These are phyloP conservation scores for Astrothelium macrocarpum DNA, from an alignment of 495 filamentous ascomycete genomes.

Conservation along the genomic window DNA sequence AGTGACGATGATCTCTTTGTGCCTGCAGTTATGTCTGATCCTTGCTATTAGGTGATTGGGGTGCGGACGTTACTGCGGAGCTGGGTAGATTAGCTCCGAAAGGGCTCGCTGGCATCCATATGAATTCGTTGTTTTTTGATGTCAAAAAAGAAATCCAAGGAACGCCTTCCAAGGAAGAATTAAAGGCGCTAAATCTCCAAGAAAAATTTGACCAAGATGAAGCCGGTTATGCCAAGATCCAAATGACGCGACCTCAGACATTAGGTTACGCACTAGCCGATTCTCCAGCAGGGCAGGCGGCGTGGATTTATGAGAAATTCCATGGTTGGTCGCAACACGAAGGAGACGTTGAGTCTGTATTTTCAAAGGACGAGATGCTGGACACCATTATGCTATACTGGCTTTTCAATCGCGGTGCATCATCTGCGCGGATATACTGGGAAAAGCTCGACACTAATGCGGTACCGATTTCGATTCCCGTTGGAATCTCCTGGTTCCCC, in stretches of 20 bases:
- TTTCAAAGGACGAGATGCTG: constrained; percentile 13
- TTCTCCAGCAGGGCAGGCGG: constrained; percentile 48
- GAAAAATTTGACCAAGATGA: not conserved
- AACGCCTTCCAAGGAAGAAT: not conserved
- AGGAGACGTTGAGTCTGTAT: constrained; percentile 7
- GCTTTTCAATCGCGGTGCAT: constrained; percentile 6
- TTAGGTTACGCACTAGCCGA: constrained; percentile 46
- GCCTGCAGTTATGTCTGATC: not conserved
- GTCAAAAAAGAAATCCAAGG: constrained; percentile 3
- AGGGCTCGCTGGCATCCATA: constrained; percentile 2
- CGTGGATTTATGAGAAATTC: constrained; percentile 61
- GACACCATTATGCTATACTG: constrained; percentile 14
- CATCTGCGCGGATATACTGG: constrained; percentile 11
- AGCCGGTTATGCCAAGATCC: constrained; percentile 44
- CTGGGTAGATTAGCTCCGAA: constrained; percentile 1
- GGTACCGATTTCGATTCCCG: not conserved
- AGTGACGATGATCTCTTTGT: not conserved
- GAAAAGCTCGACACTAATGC: constrained; percentile 5
- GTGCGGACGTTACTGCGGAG: constrained; percentile 1
- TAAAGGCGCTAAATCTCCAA: not conserved
- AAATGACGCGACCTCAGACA: constrained; percentile 55
- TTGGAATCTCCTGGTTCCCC: constrained; percentile 3
- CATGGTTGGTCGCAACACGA: constrained; percentile 43
- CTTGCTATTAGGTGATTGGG: constrained; percentile 2
- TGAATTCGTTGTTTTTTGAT: constrained; percentile 9